Percentiles rank a stretch among this genome's conserved stretches.
phyloP scores from a whole-genome alignment of 176 grass and related monocot species.

The Leersia perrieri region DNA sequence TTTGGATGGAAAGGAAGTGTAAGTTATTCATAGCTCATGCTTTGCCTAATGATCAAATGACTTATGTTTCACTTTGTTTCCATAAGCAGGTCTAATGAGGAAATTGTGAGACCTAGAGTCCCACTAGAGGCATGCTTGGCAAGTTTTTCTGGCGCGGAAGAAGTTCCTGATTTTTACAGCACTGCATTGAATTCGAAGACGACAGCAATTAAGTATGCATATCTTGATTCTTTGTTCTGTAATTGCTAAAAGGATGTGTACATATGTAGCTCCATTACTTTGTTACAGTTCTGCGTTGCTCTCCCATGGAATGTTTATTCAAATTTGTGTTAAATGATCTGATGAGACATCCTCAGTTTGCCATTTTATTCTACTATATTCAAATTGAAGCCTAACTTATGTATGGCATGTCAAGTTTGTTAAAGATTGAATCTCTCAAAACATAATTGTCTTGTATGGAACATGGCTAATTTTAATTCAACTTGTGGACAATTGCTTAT shows the following conservation, averaged over 20 bases:
- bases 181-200: constrained; percentile 91
- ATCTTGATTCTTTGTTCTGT: constrained; percentile 9
- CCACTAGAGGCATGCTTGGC: constrained; percentile 88
- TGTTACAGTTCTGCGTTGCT: background rate
- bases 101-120: constrained; percentile 93
- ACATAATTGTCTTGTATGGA: no score
- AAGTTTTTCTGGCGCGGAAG: constrained; percentile 77
- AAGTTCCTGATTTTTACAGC: constrained; percentile 86
- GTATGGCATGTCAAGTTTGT: background rate
- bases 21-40: constrained; percentile 27
- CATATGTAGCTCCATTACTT: background rate
- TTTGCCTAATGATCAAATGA: background rate
- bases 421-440: no score
- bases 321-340: background rate
- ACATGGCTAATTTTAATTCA: background rate
- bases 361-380: background rate
- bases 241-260: constrained; percentile 1
- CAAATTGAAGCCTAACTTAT: background rate
- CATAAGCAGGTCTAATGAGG: constrained; percentile 56
- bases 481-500: no score
- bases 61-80: constrained; percentile 18
- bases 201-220: constrained; percentile 84
- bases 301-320: background rate
- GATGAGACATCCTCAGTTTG: background rate
- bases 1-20: constrained; percentile 87